Evolutionary conservation across 2,329 filamentous ascomycete genomes (phyloP), one percentile per base, ranked within the genome.

Genomic region (Verticillium albo-atrum): DNA sequence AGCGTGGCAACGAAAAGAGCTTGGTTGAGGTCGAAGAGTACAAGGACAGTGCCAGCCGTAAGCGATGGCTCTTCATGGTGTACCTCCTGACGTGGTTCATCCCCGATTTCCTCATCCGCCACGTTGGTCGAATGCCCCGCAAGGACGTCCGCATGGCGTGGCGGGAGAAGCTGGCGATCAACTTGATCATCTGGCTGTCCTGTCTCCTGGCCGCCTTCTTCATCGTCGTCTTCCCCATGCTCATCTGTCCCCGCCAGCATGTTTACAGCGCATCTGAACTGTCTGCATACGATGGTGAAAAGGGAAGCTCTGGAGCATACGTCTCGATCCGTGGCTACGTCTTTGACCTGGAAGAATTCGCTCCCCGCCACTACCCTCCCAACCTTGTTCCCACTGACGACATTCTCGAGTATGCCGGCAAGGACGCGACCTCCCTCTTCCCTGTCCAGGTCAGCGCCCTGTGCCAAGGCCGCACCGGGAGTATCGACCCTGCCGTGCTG

Each of bases 91-190:
- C 95, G 3, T 99, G 87, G 80, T 92, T 88, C 66, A 79, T 97
- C 53, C 95, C 95, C 5, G 93, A 97, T 71, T 90, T 97, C 67
- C 68, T 89, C 51, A 90, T 98, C 71, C 85, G 86, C 58, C 80
- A 81, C 67, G 62, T 96, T 47, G 94, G 94, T 25, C 84, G 90
- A 56, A 97, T 97, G 89, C 84, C 89, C 61, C 90, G 95, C 62
- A 96, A 96, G 71, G 95, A 99, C 72, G 87, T 99, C 9, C 90
- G 93, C 26, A 82, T 90, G 72, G 95, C 95, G 1, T 99, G 95
- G 95, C 85, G 95, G 70, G 95, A 99, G 74, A 99, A 99, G 81
- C 74, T 99, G 61, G 94, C 95, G 58, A 99, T 99, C 82, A 99
- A 99, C 79, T 82, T 99, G 73, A 83, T 98, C 70, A 99, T 99